These are phyloP conservation scores for Zygnema cylindricum DNA, from an alignment of 139 green algal genomes.

Conservation along the genomic window DNA sequence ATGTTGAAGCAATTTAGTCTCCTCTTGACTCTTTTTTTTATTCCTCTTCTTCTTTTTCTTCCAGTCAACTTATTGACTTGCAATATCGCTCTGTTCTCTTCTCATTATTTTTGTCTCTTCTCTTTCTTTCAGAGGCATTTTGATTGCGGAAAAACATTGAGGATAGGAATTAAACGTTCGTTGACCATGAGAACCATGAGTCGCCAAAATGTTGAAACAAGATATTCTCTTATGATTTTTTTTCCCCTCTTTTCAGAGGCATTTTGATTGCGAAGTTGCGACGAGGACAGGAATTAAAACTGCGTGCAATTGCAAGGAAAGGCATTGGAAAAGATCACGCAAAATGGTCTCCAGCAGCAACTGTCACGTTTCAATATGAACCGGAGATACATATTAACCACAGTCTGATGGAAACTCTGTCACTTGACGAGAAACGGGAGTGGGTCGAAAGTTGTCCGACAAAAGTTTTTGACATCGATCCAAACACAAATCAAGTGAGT, in stretches of 20 bases:
- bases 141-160: conserved; percentile 89
- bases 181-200: no score
- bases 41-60: conserved; percentile 12
- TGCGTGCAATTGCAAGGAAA: conserved; percentile 71
- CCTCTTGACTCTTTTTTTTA: not conserved
- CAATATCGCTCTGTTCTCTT: not conserved
- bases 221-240: no score
- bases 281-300: conserved; percentile 84
- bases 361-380: conserved; percentile 78
- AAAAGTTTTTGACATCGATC: conserved; percentile 82
- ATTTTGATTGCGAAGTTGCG: conserved; percentile 92
- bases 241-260: conserved; percentile 50
- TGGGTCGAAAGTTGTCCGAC: conserved; percentile 75
- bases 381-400: conserved; percentile 88
- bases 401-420: conserved; percentile 74
- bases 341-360: conserved; percentile 96
- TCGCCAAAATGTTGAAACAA: no score
- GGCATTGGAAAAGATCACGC: conserved; percentile 95
- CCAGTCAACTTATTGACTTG: not conserved
- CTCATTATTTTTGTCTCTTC: not conserved
- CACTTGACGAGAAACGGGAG: conserved; percentile 80
- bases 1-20: not conserved
- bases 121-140: conserved; percentile 65
- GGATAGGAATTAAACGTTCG: conserved; percentile 88
- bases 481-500: conserved; percentile 65